Conservation (phyloP, 345 rosid genomes). For the Brassica incana region DNA sequence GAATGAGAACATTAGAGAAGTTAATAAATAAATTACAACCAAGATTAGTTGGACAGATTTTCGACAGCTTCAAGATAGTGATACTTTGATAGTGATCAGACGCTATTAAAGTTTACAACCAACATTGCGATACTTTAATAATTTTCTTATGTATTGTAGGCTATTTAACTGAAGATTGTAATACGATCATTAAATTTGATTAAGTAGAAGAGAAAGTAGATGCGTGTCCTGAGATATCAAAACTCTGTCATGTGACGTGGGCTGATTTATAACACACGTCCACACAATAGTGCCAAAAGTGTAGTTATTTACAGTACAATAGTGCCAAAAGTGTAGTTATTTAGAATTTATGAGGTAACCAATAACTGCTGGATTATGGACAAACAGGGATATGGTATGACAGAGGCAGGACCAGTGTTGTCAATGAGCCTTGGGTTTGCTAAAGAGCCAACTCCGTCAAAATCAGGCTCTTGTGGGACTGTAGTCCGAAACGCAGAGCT, state of each 20-base stretch:
- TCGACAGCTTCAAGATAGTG: background rate
- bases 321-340: background rate
- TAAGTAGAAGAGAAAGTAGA: slow-evolving; percentile 22
- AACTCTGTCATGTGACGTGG: slow-evolving; percentile 20
- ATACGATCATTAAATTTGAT: background rate
- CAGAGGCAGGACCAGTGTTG: slow-evolving; percentile 95
- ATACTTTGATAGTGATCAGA: background rate
- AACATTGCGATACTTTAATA: background rate
- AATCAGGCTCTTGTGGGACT: slow-evolving; percentile 92
- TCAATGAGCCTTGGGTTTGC: slow-evolving; percentile 89
- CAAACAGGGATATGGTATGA: slow-evolving; percentile 92
- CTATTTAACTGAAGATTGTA: background rate
- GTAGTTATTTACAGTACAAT: no score
- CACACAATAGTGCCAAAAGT: no score
- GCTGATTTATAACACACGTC: background rate
- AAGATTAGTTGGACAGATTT: background rate
- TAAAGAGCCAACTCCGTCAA: slow-evolving; percentile 77
- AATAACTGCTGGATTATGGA: background rate
- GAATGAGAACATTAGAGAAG: background rate
- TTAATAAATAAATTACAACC: background rate
- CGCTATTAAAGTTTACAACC: background rate
- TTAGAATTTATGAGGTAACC: background rate
- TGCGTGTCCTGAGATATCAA: background rate
- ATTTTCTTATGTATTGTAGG: background rate
- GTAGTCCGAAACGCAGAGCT: slow-evolving; percentile 91